Conservation (phyloP, 2,329 filamentous ascomycete species). For the Sporothrix variecibatus region DNA sequence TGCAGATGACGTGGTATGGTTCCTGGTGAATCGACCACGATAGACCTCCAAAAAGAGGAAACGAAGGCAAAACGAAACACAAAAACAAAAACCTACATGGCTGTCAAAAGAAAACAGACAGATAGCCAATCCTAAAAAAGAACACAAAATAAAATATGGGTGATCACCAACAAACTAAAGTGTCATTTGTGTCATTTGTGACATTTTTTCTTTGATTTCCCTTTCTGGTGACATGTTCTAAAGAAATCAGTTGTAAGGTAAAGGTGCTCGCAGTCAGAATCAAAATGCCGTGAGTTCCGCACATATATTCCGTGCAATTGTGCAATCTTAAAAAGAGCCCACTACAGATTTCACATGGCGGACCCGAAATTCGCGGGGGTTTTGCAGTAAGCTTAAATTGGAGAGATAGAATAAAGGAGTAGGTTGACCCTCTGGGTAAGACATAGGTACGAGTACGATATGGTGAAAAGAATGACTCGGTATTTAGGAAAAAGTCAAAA, state of each 20-base stretch:
- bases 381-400: not conserved
- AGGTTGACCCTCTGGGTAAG: not conserved
- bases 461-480: not conserved
- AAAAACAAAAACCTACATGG: not conserved
- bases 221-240: not conserved
- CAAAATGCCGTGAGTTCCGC: not conserved
- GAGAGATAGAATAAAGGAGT: not conserved
- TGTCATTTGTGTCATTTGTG: not conserved
- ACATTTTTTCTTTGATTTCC: not conserved
- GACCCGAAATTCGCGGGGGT: not conserved
- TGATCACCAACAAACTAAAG: constrained; percentile 9
- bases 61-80: not conserved
- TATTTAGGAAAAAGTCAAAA: not conserved
- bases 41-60: not conserved
- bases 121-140: not conserved
- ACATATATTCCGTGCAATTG: not conserved
- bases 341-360: not conserved
- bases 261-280: too few relatives aligned
- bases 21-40: not conserved
- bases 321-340: not conserved
- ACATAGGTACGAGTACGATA: not conserved
- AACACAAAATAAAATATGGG: not conserved
- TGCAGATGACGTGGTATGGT: not conserved
- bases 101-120: constrained; percentile 1
- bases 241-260: not conserved